Evolutionary conservation across 345 rosid genomes (phyloP), one percentile per base, ranked within the genome.

Genomic region (Tarenaya hassleriana): DNA sequence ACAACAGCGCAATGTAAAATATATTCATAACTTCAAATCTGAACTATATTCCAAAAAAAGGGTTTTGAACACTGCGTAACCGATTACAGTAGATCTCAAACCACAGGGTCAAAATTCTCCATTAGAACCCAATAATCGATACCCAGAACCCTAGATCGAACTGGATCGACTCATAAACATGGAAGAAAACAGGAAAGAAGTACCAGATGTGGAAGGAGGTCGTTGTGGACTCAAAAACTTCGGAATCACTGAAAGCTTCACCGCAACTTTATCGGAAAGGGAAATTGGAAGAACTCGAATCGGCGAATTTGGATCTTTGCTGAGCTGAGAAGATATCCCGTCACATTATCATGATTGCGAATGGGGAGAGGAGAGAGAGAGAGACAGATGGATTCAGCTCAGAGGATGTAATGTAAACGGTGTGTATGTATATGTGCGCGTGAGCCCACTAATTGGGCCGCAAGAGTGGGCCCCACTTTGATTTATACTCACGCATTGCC

Each of bases 371-470:
- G 33, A 41, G 47, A 56, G 41, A 45, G 63, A 56, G 49, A 39
- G 57, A 59, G 65, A 66, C 21, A 59, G 61, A 53, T 59, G 60
- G 70, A 48, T 58, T 47, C 60, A 60, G 54, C 60, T 65, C 66
- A 60, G 51, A 45, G 64, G 15, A 35, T 34, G 70, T 59, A 59
- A 58, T 24, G 59, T 64, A 51, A 65, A 66, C 60, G 70, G 65
- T 52, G 66, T 50, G 44, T 51, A 40, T 57, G 16, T 59, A 15
- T 45, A 5, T 58, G 40, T 66, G 61, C 41, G 57, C 61, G 71
- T 67, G 66, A 67, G 19, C 57, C 71, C 62, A 67, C 66, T 60
- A 34, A 67, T 48, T 60, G 61, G 66, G 66, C 71, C 71, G 16
- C 66, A 60, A 41, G 39, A 58, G 7, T 60, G 52, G 71, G 61